Base-by-base conservation (phyloP, 495 filamentous ascomycete species). In the Echria macrotheca region DNA sequence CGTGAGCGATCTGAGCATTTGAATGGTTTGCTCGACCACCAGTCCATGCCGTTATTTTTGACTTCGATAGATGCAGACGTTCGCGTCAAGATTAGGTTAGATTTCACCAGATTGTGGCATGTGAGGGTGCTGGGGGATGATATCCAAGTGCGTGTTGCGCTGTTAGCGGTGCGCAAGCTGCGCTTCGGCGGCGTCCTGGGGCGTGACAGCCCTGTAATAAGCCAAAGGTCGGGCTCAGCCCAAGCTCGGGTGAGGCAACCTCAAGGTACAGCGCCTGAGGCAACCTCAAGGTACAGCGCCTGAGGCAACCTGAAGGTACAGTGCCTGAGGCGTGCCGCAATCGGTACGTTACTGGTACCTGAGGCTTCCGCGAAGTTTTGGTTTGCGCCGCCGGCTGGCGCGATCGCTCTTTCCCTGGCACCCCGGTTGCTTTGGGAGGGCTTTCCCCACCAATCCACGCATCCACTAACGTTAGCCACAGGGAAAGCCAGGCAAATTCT, bases 401-500 rank as follows among this genome's bases (percentile, higher is more conserved):
- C 48, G 49, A 54, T 53, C 28, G 42, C 26, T 52, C 51, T 24
- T 33, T 33, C 40, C 22, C 37, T 49, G 42, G n/a, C n/a, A n/a
- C 36, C 39, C 44, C 47, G 36, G 49, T 47, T 45, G 57, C 53
- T 56, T 54, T 54, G 50, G 54, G 54, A 36, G 49, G 54, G 42
- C 59, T 50, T 60, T 57, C 58, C 57, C 60, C 60, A 63, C 51
- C 60, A 57, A 53, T 50, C 54, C 57, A 55, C 44, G 19, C 33
- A 43, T 32, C 35, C 42, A 33, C 28, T 28, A 45, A 17, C 15
- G 26, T n/a, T n/a, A n/a, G n/a, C n/a, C n/a, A n/a, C n/a, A n/a
- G n/a, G n/a, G n/a, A n/a, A n/a, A n/a, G n/a, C 24, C 47, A 32
- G 55, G 52, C 56, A 63, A 63, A 63, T 57, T 60, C 54, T 57